phyloP scores from a whole-genome alignment of 164 flowering plant species.

The Pachysandra terminalis region DNA sequence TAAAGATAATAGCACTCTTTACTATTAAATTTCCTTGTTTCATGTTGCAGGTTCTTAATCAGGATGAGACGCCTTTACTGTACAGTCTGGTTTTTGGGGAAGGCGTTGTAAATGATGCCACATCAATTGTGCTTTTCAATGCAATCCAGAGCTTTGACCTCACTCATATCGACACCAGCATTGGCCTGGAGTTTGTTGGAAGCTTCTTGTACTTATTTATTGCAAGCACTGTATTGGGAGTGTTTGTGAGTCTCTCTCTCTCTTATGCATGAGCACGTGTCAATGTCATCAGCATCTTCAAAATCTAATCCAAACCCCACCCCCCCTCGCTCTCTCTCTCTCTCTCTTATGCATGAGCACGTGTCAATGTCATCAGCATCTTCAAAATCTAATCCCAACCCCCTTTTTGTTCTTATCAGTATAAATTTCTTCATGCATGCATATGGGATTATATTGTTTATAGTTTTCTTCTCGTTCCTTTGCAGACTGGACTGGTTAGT shows the following conservation, averaged over 20 bases:
- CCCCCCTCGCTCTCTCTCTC: constrained; percentile 6
- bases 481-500: constrained; percentile 77
- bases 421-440: neutral
- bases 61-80: constrained; percentile 88
- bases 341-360: neutral
- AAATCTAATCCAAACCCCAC: constrained; percentile 3
- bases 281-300: no score
- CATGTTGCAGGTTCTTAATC: constrained; percentile 73
- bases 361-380: no score
- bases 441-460: no score
- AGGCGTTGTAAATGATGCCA: constrained; percentile 96
- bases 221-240: constrained; percentile 80
- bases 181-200: constrained; percentile 50
- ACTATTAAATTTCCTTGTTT: constrained; percentile 5
- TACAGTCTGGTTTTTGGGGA: constrained; percentile 94
- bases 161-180: constrained; percentile 41
- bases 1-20: neutral
- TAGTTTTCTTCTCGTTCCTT: constrained; percentile 2
- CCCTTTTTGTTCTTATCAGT: no score
- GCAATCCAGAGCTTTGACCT: constrained; percentile 89
- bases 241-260: constrained; percentile 46
- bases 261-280: constrained; percentile 1
- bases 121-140: constrained; percentile 92
- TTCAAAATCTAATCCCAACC: no score
- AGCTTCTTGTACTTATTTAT: constrained; percentile 70